Conservation (phyloP, 1,139 yeast species). For the Kodamaea plutei region DNA sequence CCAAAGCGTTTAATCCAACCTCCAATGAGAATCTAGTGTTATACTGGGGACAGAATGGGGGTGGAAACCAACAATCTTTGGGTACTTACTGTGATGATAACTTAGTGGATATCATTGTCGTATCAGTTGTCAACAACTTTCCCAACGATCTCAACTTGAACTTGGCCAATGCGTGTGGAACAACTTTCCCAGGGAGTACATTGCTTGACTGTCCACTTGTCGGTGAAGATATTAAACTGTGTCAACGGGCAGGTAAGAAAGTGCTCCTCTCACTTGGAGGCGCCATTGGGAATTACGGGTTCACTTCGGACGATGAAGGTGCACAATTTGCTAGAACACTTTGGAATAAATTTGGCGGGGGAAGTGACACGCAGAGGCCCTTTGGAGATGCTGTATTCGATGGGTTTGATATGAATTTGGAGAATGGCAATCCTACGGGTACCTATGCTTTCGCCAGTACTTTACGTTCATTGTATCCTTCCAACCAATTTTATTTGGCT, state of each 20-base stretch:
- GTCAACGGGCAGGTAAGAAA: slow-evolving; percentile 15
- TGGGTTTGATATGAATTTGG: slow-evolving; percentile 19
- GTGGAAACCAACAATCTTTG: slow-evolving; percentile 12
- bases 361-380: slow-evolving; percentile 13
- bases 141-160: slow-evolving; percentile 12
- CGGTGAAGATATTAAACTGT: slow-evolving; percentile 15
- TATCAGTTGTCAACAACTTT: slow-evolving; percentile 15
- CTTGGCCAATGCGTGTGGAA: slow-evolving; percentile 15
- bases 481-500: slow-evolving; percentile 13
- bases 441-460: slow-evolving; percentile 12
- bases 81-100: slow-evolving; percentile 13
- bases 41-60: slow-evolving; percentile 21
- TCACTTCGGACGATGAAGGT: slow-evolving; percentile 12
- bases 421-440: slow-evolving; percentile 11
- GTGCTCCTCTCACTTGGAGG: slow-evolving; percentile 20
- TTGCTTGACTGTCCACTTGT: slow-evolving; percentile 14
- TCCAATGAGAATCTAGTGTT: slow-evolving; percentile 11
- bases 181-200: slow-evolving; percentile 15
- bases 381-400: slow-evolving; percentile 18
- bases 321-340: slow-evolving; percentile 12
- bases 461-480: slow-evolving; percentile 9
- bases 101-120: slow-evolving; percentile 13
- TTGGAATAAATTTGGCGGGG: slow-evolving; percentile 18
- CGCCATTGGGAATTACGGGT: slow-evolving; percentile 14
- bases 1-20: slow-evolving; percentile 2